phyloP scores from a whole-genome alignment of 192 early-diverging fungal species.

The Gigaspora rosea region DNA sequence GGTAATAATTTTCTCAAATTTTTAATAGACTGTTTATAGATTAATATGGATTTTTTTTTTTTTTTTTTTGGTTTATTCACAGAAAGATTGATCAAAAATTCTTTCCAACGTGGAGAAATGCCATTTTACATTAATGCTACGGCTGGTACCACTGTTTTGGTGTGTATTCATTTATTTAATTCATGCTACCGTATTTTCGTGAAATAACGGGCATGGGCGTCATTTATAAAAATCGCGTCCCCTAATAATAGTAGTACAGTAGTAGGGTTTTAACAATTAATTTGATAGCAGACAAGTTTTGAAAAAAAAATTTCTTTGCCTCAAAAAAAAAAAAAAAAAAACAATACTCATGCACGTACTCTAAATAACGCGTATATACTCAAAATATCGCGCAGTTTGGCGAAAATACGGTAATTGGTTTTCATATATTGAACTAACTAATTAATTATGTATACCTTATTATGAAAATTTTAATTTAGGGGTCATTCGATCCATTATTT shows the following conservation, averaged over 20 bases:
- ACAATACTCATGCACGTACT: too few relatives aligned
- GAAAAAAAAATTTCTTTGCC: too few relatives aligned
- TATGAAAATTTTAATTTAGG: conserved; percentile 34
- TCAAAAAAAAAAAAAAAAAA: too few relatives aligned
- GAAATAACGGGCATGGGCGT: too few relatives aligned
- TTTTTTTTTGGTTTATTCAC: background rate
- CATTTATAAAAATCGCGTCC: too few relatives aligned
- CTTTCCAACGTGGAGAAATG: conserved; percentile 46
- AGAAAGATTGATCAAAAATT: conserved; percentile 49
- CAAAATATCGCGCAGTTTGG: too few relatives aligned
- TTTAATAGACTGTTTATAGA: background rate
- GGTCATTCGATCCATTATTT: conserved; percentile 74
- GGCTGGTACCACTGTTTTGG: conserved; percentile 80
- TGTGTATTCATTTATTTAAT: conserved; percentile 15
- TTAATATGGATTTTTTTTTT: background rate
- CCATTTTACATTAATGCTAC: conserved; percentile 86
- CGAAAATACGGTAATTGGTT: background rate
- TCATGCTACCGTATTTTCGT: background rate
- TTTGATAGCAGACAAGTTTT: too few relatives aligned
- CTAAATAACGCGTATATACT: too few relatives aligned
- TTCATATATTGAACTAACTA: background rate
- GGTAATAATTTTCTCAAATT: conserved; percentile 34
- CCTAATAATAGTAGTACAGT: too few relatives aligned
- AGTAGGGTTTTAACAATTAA: too few relatives aligned
- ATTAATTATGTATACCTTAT: background rate